phyloP scores from a whole-genome alignment of 1,284 basidiomycete species.

The Earliella scabrosa region DNA sequence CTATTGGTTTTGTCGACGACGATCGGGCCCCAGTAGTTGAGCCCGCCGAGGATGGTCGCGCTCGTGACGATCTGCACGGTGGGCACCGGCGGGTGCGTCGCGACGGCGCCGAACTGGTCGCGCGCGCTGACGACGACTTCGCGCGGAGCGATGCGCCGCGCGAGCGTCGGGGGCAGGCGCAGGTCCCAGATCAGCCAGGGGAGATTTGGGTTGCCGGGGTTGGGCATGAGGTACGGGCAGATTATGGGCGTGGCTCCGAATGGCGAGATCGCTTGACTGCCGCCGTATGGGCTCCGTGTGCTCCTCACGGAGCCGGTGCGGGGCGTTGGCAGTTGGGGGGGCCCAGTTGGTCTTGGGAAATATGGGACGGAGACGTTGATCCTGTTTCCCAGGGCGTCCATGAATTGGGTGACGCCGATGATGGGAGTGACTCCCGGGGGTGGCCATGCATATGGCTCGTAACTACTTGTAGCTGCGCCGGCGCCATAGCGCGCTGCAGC shows the following conservation, averaged over 20 bases:
- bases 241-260: constrained; percentile 21
- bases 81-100: constrained; percentile 33
- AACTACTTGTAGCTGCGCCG: no score
- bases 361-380: not conserved
- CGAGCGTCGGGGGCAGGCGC: not conserved
- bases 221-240: constrained; percentile 39
- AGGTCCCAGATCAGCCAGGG: constrained; percentile 39
- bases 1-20: constrained; percentile 25
- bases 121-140: not conserved
- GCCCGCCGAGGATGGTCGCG: constrained; percentile 19
- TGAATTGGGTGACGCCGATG: not conserved
- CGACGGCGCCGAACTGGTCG: constrained; percentile 24
- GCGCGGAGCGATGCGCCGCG: constrained; percentile 1
- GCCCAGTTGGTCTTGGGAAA: not conserved
- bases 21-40: constrained; percentile 39
- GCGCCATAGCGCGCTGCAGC: not conserved
- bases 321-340: no score
- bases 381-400: not conserved
- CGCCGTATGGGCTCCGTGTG: not conserved
- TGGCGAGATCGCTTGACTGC: not conserved
- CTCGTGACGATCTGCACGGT: constrained; percentile 37
- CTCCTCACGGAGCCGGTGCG: not conserved
- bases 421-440: no score
- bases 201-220: constrained; percentile 36
- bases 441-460: no score